Percentiles rank a stretch among this genome's conserved stretches.
Evolutionary conservation across 208 protist genomes (phyloP).

Genomic region (Willaertia magna): DNA sequence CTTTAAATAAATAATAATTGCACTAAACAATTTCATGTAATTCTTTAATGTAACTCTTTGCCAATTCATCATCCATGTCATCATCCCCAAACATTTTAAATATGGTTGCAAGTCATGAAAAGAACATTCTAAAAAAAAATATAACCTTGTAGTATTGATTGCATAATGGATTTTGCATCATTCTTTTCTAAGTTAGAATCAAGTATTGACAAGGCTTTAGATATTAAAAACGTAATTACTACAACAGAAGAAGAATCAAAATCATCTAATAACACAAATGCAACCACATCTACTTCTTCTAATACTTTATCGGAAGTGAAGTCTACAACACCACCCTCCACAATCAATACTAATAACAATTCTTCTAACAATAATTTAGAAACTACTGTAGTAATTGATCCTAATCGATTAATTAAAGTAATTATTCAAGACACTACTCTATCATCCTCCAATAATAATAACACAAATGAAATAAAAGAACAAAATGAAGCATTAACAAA

Average conservation of each 20-base stretch:
- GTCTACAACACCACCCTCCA: neutral
- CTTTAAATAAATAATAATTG: no score
- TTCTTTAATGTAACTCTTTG: no score
- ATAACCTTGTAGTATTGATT: no score
- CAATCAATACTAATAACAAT: neutral
- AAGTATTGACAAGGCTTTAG: neutral
- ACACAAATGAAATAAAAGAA: neutral
- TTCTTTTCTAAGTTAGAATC: neutral
- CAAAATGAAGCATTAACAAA: neutral
- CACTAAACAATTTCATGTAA: no score
- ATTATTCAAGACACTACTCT: neutral
- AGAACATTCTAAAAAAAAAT: no score
- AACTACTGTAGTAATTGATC: neutral
- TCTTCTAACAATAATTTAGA: neutral
- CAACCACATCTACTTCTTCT: neutral
- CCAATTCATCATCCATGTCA: no score
- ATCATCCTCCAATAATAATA: neutral
- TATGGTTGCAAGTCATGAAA: no score
- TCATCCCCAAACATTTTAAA: no score
- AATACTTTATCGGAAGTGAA: neutral
- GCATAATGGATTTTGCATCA: neutral
- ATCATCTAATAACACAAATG: neutral
- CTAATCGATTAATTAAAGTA: neutral
- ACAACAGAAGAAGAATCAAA: neutral
- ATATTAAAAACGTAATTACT: no score